Conservation (phyloP, 495 filamentous ascomycete species). For the Penicillium robsamsonii region DNA sequence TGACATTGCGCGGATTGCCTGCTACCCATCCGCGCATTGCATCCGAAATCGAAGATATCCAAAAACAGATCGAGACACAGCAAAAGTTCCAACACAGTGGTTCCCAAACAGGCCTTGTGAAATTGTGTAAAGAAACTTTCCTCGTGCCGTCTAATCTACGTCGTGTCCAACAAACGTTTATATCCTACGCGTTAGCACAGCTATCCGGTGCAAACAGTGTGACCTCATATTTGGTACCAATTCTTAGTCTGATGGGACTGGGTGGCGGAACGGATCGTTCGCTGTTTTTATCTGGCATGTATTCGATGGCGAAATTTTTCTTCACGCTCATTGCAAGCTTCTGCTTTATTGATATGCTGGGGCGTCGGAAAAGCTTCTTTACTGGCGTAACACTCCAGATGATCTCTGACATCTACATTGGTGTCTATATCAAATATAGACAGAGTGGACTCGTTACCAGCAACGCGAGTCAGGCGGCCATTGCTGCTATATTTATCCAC, state of each 20-base stretch:
- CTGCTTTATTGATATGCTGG: slow-evolving; percentile 18
- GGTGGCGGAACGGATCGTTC: neutral
- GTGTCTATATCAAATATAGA: too few species aligned
- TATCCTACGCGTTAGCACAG: slow-evolving; percentile 18
- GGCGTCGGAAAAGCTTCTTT: slow-evolving; percentile 9
- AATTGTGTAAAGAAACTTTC: slow-evolving; percentile 13
- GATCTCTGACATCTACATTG: too few species aligned
- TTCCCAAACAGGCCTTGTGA: too few species aligned
- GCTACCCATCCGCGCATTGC: slow-evolving; percentile 48
- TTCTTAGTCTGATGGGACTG: slow-evolving; percentile 14
- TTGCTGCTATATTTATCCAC: too few species aligned
- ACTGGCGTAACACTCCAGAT: too few species aligned
- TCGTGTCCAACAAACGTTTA: slow-evolving; percentile 14
- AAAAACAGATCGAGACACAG: slow-evolving; percentile 54
- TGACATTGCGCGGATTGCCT: slow-evolving; percentile 53
- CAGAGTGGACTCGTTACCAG: too few species aligned
- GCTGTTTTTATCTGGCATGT: slow-evolving; percentile 18
- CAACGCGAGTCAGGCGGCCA: too few species aligned
- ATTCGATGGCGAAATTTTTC: slow-evolving; percentile 16
- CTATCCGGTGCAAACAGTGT: slow-evolving; percentile 23
- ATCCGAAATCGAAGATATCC: slow-evolving; percentile 38
- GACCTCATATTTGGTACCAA: slow-evolving; percentile 15
- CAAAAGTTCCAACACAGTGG: too few species aligned
- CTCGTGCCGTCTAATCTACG: slow-evolving; percentile 15
- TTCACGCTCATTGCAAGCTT: slow-evolving; percentile 17